Base-by-base conservation (phyloP, 164 flowering plant genomes). In the Echeveria elegans region DNA sequence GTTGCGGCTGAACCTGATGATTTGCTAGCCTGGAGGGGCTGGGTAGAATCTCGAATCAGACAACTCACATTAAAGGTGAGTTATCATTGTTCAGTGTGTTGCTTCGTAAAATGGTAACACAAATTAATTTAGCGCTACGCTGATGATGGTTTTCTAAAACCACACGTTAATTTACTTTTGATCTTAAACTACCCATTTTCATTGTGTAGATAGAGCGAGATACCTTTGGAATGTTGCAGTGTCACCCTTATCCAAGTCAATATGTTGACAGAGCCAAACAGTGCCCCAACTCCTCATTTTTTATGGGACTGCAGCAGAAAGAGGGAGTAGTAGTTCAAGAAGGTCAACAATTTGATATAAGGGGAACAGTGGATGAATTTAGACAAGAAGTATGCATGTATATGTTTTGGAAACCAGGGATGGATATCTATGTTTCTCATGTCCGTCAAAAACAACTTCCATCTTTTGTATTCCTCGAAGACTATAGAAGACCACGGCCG, bases 1-100 rank as follows among this genome's bases (percentile, higher is more conserved):
- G 71, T 88, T 74, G 97, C 99, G 47, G 86, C 86, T 30, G 97
- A 92, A 80, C 73, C 70, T 41, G 91, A 88, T 79, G 97, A 92
- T 72, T 77, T 92, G 78, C 90, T 80, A 48, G 72, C 82, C 37
- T 92, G 99, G 99, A 95, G 81, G 77, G 99, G 97, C 30, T 95
- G 99, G 97, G 99, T 92, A 23, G 99, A 95, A 74, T 95, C 99
- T 18, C 85, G 99, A 64, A 75, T 95, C 45, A 84, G 99, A 68
- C 97, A 84, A 79, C 77, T 95, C 50, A 95, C 96, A 38, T 72
- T 92, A 72, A 92, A 77, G 97, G 99, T 92, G 76, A 71, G 70
- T 50, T 77, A 65, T 77, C 5, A 72, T 38, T 58, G 66, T 64
- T 28, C 47, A 66, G 45, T 52, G 63, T 37, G 24, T 21, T 53